Evolutionary conservation across 2,329 filamentous ascomycete species (phyloP).

Genomic region (Ophiostoma himal-ulmi): DNA sequence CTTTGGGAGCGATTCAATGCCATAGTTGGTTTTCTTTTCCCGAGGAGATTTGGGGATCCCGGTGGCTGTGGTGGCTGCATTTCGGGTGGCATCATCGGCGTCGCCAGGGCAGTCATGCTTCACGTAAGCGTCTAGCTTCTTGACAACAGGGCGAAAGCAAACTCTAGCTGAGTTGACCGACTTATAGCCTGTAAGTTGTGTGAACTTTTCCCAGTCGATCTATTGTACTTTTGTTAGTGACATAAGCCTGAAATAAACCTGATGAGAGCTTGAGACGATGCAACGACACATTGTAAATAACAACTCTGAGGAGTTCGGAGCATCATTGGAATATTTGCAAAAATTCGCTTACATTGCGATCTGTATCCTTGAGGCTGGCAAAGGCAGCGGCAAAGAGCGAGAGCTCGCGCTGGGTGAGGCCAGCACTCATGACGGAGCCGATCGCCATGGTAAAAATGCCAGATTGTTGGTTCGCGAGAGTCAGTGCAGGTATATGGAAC

Average conservation of each 20-base stretch:
- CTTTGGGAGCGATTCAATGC: background rate
- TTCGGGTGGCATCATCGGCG: background rate
- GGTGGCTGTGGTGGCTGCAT: background rate
- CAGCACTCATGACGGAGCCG: background rate
- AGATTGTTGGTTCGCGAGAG: background rate
- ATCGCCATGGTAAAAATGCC: background rate
- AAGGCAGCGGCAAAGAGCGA: slow-evolving; percentile 21
- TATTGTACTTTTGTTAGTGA: background rate
- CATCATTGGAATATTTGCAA: too few species aligned
- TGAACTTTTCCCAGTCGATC: slow-evolving; percentile 25
- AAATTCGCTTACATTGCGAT: slow-evolving; percentile 15
- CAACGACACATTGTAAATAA: background rate
- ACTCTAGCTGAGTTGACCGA: slow-evolving; percentile 32
- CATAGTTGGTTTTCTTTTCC: background rate
- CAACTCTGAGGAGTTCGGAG: background rate
- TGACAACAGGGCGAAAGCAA: slow-evolving; percentile 55
- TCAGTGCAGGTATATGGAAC: background rate
- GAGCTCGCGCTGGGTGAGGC: slow-evolving; percentile 24
- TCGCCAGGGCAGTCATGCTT: background rate
- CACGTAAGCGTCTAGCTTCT: slow-evolving; percentile 45
- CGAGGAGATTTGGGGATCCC: background rate
- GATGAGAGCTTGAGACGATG: background rate
- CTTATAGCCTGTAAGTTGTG: slow-evolving; percentile 23
- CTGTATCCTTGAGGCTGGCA: slow-evolving; percentile 12
- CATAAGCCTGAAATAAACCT: background rate